These are phyloP conservation scores for Zalaria obscura DNA, from an alignment of 2,329 filamentous ascomycete species.

Conservation along the genomic window DNA sequence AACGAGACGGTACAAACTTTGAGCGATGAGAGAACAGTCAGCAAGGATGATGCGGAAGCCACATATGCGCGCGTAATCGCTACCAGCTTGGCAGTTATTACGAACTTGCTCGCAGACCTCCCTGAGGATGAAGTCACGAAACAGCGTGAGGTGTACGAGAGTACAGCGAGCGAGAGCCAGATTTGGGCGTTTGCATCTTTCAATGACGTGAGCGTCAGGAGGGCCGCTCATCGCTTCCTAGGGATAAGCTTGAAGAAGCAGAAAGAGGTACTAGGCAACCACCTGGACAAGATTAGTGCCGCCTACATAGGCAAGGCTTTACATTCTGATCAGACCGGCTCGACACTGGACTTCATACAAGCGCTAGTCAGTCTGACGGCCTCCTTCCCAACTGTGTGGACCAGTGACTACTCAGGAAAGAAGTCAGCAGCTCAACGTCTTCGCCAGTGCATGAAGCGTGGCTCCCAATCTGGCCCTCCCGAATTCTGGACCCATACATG, in stretches of 20 bases:
- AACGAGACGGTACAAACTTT: conserved; percentile 69
- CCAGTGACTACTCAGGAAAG: conserved; percentile 44
- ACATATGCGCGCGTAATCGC: conserved; percentile 74
- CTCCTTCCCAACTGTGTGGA: conserved; percentile 59
- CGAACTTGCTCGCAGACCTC: conserved; percentile 34
- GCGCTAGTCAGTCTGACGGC: conserved; percentile 53
- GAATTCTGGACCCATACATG: conserved; percentile 61
- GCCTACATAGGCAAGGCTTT: conserved; percentile 64
- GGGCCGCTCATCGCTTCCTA: conserved; percentile 42
- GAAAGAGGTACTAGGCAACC: conserved; percentile 14
- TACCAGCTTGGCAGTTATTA: conserved; percentile 41
- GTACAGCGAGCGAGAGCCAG: conserved; percentile 48
- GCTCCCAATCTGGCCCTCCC: conserved; percentile 62
- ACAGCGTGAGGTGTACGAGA: conserved; percentile 46
- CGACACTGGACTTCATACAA: conserved; percentile 56
- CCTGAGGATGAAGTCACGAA: conserved; percentile 41
- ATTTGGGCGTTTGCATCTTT: conserved; percentile 46
- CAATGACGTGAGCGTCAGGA: conserved; percentile 41
- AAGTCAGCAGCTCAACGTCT: conserved; percentile 44
- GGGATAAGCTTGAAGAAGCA: conserved; percentile 34
- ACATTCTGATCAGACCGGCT: conserved; percentile 57
- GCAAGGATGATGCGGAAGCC: conserved; percentile 66
- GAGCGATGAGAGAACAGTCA: conserved; percentile 79
- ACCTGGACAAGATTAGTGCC: conserved; percentile 44
- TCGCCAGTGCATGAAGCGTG: conserved; percentile 61